Evolutionary conservation across 2,329 filamentous ascomycete genomes (phyloP), one percentile per base, ranked within the genome.

Genomic region (Xylariaceae sp.): DNA sequence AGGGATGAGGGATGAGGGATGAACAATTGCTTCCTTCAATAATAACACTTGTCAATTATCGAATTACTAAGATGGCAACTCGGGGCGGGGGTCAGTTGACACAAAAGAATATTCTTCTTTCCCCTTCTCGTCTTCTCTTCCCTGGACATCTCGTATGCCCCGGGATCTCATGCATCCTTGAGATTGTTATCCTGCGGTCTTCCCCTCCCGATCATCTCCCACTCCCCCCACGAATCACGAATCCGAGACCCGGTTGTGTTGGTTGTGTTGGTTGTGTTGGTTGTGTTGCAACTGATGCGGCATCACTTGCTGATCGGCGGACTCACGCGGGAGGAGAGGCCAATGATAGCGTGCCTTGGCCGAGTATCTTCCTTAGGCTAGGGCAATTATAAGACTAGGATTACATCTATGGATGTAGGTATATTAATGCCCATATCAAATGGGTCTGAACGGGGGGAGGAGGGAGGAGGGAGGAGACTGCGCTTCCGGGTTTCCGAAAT

Each of bases 401-500:
- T 19, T 19, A 19, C 19, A 19, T 19, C 19, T 19, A 19, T 19
- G 19, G 19, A 19, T 19, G 19, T 19, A 19, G 19, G 19, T 19
- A 19, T 19, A 19, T 19, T 41, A 6, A 39, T 32, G 29, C 34
- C 12, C 40, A 43, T 5, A 41, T 41, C 9, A 41, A 19, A 41
- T 41, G 39, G 34, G 9, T 35, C 6, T 19, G 26, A 19, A 19
- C 19, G 19, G 19, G 19, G 19, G 19, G 19, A 19, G 19, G 19
- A 19, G 19, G 19, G 19, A 19, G 19, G 19, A 19, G 19, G 19
- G 19, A 19, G 19, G 19, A 19, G 19, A 19, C 19, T 19, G 19
- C 19, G 19, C 19, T 19, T 19, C 37, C 55, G 58, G 58, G 8
- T 51, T 58, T 26, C 57, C 52, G 7, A 34, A 56, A 46, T 32